These are phyloP conservation scores for Russula emetica DNA, from an alignment of 768 basidiomycete species.

Conservation along the genomic window DNA sequence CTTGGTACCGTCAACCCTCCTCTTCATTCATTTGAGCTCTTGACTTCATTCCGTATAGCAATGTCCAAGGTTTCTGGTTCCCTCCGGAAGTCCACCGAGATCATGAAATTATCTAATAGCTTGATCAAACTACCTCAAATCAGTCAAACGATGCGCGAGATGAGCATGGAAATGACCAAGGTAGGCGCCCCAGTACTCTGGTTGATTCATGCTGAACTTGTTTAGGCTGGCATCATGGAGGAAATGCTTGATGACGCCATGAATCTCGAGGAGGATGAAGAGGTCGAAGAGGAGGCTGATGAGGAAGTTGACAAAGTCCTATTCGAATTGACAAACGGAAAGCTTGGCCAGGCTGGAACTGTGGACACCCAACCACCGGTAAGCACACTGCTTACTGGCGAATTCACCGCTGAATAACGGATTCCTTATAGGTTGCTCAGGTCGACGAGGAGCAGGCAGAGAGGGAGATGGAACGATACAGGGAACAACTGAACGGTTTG, in stretches of 20 bases:
- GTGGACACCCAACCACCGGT: slow-evolving; percentile 75
- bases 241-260: slow-evolving; percentile 97
- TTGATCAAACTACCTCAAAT: slow-evolving; percentile 91
- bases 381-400: slow-evolving; percentile 34
- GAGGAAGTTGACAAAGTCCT: slow-evolving; percentile 96
- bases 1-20: slow-evolving; percentile 57
- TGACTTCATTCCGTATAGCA: slow-evolving; percentile 45
- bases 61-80: slow-evolving; percentile 98
- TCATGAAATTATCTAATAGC: slow-evolving; percentile 96
- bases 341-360: slow-evolving; percentile 79
- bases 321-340: slow-evolving; percentile 92
- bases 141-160: slow-evolving; percentile 88
- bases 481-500: slow-evolving; percentile 82
- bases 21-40: background rate
- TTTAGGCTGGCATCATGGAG: slow-evolving; percentile 91
- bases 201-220: slow-evolving; percentile 19
- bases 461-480: slow-evolving; percentile 85
- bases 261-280: slow-evolving; percentile 90
- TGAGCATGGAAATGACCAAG: slow-evolving; percentile 99
- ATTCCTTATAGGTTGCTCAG: slow-evolving; percentile 46
- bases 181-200: slow-evolving; percentile 36
- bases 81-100: slow-evolving; percentile 95
- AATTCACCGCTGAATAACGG: background rate
- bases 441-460: slow-evolving; percentile 82
- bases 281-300: slow-evolving; percentile 93